Base-by-base conservation (phyloP, 495 filamentous ascomycete species). In the Parathielavia hyrcaniae region DNA sequence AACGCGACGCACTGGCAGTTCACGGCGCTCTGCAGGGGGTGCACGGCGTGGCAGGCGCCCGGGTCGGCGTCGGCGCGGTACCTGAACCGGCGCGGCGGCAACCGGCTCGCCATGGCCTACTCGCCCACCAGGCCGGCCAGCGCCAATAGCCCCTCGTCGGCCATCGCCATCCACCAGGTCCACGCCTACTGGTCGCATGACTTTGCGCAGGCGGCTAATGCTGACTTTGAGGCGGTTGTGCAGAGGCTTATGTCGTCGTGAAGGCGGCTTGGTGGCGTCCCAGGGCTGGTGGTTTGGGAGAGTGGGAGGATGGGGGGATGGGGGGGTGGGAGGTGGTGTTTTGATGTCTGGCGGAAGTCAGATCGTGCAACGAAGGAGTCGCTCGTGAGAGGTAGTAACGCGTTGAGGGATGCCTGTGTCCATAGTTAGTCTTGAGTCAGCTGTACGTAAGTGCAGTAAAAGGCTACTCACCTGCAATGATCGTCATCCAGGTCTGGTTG, bases 1-100 rank as follows among this genome's bases (percentile, higher is more conserved):
- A 78, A 77, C 65, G 50, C 61, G 22, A 76, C 75, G 1, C 75
- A 77, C 59, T 77, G 73, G 75, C 74, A 77, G 44, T 58, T 73
- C 54, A 75, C 73, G 5, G 70, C 71, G 26, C 67, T 70, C 45
- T 77, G 75, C 63, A 65, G 62, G 19, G 75, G 75, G 9, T 76
- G 75, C 67, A 73, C 71, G 16, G 55, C 63, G 23, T 78, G 69
- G 60, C 59, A 57, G 16, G 2, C 26, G 26, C 63, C 57, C 13
- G 48, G 43, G 40, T 61, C 61, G 22, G 68, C 58, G 32, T 63
- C 49, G 8, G 64, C 41, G 14, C 69, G 68, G 39, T 67, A 57
- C 23, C 61, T 78, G 26, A 68, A 62, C 62, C 67, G 73, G 16
- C 55, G 57, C 8, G 75, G 70, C 23, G 60, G 49, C 51, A 75